A percentile compares a stretch with the other conserved stretches of the same genome.
These are phyloP conservation scores for Aphanomyces cochlioides DNA, from an alignment of 352 stramenopile species.

Conservation along the genomic window DNA sequence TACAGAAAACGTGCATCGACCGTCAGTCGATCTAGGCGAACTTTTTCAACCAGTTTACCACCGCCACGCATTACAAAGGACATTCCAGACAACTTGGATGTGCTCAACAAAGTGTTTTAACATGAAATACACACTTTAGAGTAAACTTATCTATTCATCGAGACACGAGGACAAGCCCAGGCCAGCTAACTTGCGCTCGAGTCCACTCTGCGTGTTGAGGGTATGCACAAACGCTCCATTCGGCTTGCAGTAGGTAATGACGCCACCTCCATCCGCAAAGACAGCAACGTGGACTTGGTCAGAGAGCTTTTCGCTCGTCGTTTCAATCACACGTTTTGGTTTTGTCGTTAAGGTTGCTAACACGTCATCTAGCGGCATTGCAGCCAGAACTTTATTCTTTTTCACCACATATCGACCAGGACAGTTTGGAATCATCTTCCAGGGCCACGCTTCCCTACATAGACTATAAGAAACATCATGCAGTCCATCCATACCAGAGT, in stretches of 20 bases:
- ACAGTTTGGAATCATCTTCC: constrained; percentile 73
- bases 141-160: not conserved
- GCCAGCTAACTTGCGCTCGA: constrained; percentile 52
- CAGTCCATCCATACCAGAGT: constrained; percentile 39
- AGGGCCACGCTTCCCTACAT: constrained; percentile 51
- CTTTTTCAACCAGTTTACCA: not conserved
- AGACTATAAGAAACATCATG: not conserved
- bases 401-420: constrained; percentile 62
- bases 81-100: constrained; percentile 19
- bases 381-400: constrained; percentile 38
- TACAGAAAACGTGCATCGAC: not conserved
- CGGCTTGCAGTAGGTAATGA: constrained; percentile 68
- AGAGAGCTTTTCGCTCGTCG: constrained; percentile 17
- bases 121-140: not conserved
- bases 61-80: constrained; percentile 16
- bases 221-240: constrained; percentile 51
- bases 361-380: constrained; percentile 7
- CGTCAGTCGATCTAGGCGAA: not conserved
- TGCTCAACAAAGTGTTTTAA: constrained; percentile 29
- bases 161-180: constrained; percentile 36
- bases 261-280: constrained; percentile 48
- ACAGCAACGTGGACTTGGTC: constrained; percentile 56
- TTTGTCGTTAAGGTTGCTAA: not conserved
- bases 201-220: constrained; percentile 56
- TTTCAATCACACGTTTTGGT: constrained; percentile 5